Conservation (phyloP, 495 filamentous ascomycete species). For the Hapsidospora chrysogenum region DNA sequence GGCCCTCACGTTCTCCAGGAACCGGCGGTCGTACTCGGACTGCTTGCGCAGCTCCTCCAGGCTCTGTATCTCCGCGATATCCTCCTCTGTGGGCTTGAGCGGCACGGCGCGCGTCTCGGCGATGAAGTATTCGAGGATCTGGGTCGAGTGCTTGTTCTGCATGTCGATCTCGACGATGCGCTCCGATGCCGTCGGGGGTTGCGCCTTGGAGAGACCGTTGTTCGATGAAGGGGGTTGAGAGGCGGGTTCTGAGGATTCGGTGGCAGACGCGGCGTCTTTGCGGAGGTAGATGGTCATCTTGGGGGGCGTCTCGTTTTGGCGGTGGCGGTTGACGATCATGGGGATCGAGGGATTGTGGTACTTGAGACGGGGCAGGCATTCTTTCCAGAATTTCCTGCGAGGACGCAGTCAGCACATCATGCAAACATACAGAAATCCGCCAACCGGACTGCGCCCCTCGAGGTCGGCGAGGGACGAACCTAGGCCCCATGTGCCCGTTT, state of each 20-base stretch:
- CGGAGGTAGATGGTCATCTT: conserved; percentile 61
- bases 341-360: conserved; percentile 78
- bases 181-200: conserved; percentile 24
- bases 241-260: conserved; percentile 9
- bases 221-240: conserved; percentile 19
- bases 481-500: conserved; percentile 63
- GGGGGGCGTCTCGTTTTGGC: conserved; percentile 39
- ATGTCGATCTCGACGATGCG: conserved; percentile 39
- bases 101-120: conserved; percentile 47
- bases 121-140: conserved; percentile 56
- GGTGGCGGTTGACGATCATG: conserved; percentile 61
- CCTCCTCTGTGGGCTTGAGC: conserved; percentile 41
- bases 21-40: conserved; percentile 37
- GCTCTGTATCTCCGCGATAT: conserved; percentile 39
- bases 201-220: conserved; percentile 18
- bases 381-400: conserved; percentile 72
- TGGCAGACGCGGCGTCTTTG: conserved; percentile 13
- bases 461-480: conserved; percentile 26
- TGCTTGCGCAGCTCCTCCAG: conserved; percentile 37
- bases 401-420: neutral
- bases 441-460: no score
- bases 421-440: no score
- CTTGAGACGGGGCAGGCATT: conserved; percentile 71
- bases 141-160: conserved; percentile 37
- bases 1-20: conserved; percentile 42